These are phyloP conservation scores for Paradendryphiella salina DNA, from an alignment of 2,329 filamentous ascomycete species.

Conservation along the genomic window DNA sequence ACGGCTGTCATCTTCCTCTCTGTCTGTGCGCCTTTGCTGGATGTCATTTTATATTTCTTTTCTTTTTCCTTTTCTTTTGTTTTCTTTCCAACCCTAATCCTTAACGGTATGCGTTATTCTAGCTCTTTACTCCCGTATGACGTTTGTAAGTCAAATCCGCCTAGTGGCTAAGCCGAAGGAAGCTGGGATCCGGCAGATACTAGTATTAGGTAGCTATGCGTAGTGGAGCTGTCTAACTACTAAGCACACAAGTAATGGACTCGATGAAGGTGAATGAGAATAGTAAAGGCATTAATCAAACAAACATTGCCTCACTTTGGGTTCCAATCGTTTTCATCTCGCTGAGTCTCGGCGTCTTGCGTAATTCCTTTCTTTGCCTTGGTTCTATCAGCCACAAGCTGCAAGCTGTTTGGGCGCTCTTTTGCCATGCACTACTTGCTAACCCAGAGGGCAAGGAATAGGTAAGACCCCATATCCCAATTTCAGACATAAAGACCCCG, in stretches of 20 bases:
- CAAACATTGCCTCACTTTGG: neutral
- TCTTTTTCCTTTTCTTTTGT: neutral
- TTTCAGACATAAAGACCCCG: neutral
- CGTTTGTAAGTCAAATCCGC: too few relatives aligned
- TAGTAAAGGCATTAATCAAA: too few relatives aligned
- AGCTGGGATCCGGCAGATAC: too few relatives aligned
- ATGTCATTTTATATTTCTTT: slow-evolving; percentile 11
- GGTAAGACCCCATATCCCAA: neutral
- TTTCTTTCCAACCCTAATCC: too few relatives aligned
- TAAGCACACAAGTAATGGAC: too few relatives aligned
- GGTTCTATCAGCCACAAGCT: neutral
- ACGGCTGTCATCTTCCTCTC: slow-evolving; percentile 29
- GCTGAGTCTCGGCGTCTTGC: slow-evolving; percentile 13
- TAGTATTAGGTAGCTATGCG: too few relatives aligned
- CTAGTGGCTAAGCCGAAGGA: too few relatives aligned
- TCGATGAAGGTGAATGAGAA: too few relatives aligned
- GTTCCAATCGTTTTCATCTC: neutral
- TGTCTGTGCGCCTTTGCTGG: slow-evolving; percentile 5
- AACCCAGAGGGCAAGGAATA: too few relatives aligned
- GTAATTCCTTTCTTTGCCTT: neutral
- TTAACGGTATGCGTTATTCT: neutral
- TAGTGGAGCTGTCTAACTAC: too few relatives aligned
- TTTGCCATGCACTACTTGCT: too few relatives aligned
- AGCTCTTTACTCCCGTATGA: neutral
- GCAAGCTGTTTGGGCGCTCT: too few relatives aligned